These are phyloP conservation scores for Suhomyces guaymorum DNA, from an alignment of 1,139 yeast species.

Conservation along the genomic window DNA sequence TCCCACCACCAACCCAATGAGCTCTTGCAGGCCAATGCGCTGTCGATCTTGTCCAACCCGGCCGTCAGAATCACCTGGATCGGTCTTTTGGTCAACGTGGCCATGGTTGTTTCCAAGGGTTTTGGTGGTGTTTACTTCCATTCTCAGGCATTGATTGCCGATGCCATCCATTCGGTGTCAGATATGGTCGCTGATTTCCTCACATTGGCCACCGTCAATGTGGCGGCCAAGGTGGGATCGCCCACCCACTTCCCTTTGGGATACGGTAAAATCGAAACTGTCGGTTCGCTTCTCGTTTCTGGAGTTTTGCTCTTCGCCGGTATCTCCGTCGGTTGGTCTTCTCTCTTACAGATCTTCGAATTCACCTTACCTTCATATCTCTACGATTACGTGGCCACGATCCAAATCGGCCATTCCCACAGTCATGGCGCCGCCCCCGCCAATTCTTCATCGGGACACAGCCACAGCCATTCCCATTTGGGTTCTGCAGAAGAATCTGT, in stretches of 20 bases:
- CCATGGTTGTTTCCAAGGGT: constrained; percentile 85
- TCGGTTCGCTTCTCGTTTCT: constrained; percentile 88
- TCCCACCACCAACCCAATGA: constrained; percentile 45
- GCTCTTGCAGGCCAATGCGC: constrained; percentile 31
- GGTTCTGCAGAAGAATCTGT: constrained; percentile 3
- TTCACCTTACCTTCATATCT: constrained; percentile 60
- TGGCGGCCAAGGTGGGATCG: constrained; percentile 68
- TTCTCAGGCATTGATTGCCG: constrained; percentile 92
- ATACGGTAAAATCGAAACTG: constrained; percentile 87
- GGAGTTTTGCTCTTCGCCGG: constrained; percentile 85
- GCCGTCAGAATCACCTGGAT: constrained; percentile 93
- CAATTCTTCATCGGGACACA: constrained; percentile 2
- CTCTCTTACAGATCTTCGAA: constrained; percentile 68
- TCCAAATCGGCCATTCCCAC: constrained; percentile 57
- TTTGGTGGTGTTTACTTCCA: constrained; percentile 89
- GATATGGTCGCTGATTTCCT: constrained; percentile 88
- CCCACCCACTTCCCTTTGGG: constrained; percentile 73
- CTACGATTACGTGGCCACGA: constrained; percentile 44
- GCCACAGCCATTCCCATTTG: constrained; percentile 21
- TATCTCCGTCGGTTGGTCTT: constrained; percentile 86
- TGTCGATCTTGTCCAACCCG: constrained; percentile 56
- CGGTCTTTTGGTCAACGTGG: constrained; percentile 79
- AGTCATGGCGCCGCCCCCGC: constrained; percentile 28
- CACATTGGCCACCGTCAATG: constrained; percentile 85
- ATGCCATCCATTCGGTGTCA: constrained; percentile 87